Base-by-base conservation (phyloP, 192 early-diverging fungal species). In the Phlyctochytrium arcticum region DNA sequence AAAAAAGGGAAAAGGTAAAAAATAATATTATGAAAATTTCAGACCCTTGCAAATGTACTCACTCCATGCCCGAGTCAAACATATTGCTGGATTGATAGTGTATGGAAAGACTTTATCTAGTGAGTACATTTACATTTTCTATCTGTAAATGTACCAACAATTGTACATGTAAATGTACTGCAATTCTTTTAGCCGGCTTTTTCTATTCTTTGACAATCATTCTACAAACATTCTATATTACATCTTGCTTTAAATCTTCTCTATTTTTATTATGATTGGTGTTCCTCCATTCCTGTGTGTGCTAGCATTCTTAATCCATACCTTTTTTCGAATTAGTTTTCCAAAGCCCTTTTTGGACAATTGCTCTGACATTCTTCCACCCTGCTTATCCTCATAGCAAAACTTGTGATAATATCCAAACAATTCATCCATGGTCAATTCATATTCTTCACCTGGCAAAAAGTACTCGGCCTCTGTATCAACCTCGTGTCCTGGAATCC, bases 101-200 rank as follows among this genome's bases (percentile, higher is more conserved):
- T 57, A 34, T 35, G 12, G n/a, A n/a, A n/a, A n/a, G n/a, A n/a
- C n/a, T n/a, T n/a, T n/a, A n/a, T n/a, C n/a, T n/a, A n/a, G n/a
- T n/a, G n/a, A n/a, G n/a, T n/a, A n/a, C n/a, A 57, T 6, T 34
- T 27, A 17, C 23, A 34, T 35, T 6, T 10, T 21, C n/a, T 49
- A 33, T 8, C 4, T 6, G 31, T 51, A 39, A 32, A 62, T 50
- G 48, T 49, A 6, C 17, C 49, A 47, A 12, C 49, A 5, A 4
- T 62, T 62, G 29, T 27, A 34, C 32, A 49, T 62, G 60, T 49
- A 62, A 4, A 5, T 12, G 12, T 49, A 47, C 48, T 9, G 47
- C 47, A 62, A 8, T 5, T 4, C 4, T 8, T 8, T 6, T 5
- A 47, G 48, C 60, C 47, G 19, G 32, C 60, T 5, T 15, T 7